phyloP scores from a whole-genome alignment of 768 basidiomycete genomes.

The Calvatia gigantea region DNA sequence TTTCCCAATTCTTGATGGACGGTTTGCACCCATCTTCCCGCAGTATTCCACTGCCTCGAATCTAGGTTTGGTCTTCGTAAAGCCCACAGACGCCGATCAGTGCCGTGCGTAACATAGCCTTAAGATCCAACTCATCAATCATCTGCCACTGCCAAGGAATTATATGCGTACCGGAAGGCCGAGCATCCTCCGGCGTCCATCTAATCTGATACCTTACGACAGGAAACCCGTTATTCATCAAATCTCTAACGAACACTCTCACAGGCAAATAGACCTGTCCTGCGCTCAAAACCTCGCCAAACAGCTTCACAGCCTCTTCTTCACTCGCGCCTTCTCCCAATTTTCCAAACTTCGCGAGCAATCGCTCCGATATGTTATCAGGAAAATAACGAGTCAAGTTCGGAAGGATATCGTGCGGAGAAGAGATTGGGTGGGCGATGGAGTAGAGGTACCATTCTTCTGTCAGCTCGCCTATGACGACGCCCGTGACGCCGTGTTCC shows the following conservation, averaged over 20 bases:
- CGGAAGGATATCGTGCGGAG: conserved; percentile 45
- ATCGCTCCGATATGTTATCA: conserved; percentile 35
- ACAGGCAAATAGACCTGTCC: conserved; percentile 70
- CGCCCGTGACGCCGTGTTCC: conserved; percentile 54
- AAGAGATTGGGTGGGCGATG: conserved; percentile 57
- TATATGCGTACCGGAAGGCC: conserved; percentile 44
- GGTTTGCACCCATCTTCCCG: conserved; percentile 52
- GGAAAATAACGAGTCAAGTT: conserved; percentile 66
- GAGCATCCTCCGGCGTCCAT: conserved; percentile 62
- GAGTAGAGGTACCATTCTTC: conserved; percentile 82
- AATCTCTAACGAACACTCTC: conserved; percentile 57
- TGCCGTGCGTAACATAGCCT: conserved; percentile 73
- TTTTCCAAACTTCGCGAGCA: conserved; percentile 42
- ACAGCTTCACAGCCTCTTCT: conserved; percentile 42
- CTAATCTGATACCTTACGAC: conserved; percentile 65
- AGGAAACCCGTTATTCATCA: conserved; percentile 53
- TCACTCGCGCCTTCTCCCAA: conserved; percentile 36
- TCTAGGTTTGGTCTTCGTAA: conserved; percentile 49
- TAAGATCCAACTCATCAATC: background rate
- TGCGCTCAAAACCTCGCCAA: conserved; percentile 58
- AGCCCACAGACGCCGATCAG: conserved; percentile 62
- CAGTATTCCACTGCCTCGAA: conserved; percentile 40
- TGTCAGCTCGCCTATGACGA: conserved; percentile 64
- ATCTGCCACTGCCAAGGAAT: background rate
- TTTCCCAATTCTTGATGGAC: conserved; percentile 40